Conservation (phyloP, 2,329 filamentous ascomycete genomes). For the Cryphonectria radicalis region DNA sequence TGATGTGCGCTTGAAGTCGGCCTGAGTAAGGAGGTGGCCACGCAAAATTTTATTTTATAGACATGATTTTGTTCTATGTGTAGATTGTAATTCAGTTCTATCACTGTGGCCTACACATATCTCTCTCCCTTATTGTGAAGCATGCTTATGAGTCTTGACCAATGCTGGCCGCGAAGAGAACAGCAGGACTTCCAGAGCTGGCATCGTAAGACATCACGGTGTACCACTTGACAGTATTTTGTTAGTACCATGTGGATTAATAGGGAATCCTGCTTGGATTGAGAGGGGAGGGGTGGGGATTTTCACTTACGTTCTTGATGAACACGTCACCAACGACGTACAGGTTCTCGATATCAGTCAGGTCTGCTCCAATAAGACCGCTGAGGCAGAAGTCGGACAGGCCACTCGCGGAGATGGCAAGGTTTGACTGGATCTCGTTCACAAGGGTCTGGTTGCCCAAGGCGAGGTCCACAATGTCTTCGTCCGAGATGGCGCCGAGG, state of each 20-base stretch:
- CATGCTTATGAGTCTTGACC: background rate
- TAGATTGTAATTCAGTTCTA: background rate
- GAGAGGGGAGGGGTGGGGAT: background rate
- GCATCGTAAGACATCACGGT: slow-evolving; percentile 21
- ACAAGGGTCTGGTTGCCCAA: slow-evolving; percentile 21
- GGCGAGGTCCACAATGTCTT: slow-evolving; percentile 17
- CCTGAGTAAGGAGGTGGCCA: background rate
- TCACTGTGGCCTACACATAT: background rate
- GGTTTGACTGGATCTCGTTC: background rate
- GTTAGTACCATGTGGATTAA: background rate
- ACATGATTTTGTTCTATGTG: no score
- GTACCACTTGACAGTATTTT: slow-evolving; percentile 6
- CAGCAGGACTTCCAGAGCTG: slow-evolving; percentile 16
- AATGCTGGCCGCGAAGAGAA: slow-evolving; percentile 16
- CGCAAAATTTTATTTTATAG: background rate
- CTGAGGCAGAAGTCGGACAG: slow-evolving; percentile 10
- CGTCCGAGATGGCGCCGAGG: slow-evolving; percentile 15
- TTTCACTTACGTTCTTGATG: slow-evolving; percentile 20
- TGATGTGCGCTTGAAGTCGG: background rate
- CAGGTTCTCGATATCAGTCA: slow-evolving; percentile 15
- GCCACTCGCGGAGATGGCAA: background rate
- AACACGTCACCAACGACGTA: slow-evolving; percentile 21
- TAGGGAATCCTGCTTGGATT: background rate
- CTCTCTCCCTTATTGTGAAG: background rate
- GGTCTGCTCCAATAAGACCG: slow-evolving; percentile 15